Evolutionary conservation across 2,329 filamentous ascomycete genomes (phyloP).

Genomic region (Macrophomina pseudophaseolina): DNA sequence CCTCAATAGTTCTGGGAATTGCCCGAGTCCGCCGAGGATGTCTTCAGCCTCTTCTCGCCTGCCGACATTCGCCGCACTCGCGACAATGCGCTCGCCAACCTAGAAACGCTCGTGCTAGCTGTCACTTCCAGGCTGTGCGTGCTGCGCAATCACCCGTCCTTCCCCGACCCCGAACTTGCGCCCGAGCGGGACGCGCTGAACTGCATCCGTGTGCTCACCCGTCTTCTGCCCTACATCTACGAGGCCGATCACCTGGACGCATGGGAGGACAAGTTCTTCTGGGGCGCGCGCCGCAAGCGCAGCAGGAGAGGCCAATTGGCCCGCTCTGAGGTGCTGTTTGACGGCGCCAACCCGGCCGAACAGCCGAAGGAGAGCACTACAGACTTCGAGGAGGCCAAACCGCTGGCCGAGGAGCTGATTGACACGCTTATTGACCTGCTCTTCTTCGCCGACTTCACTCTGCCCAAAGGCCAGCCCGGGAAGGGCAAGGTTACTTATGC

Average conservation of each 20-base stretch:
- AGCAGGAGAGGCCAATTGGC: conserved; percentile 51
- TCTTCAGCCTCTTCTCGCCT: conserved; percentile 93
- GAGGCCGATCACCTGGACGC: conserved; percentile 79
- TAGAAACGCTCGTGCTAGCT: conserved; percentile 86
- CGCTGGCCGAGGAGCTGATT: conserved; percentile 88
- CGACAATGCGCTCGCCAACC: conserved; percentile 82
- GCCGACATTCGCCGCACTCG: conserved; percentile 79
- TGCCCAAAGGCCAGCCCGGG: conserved; percentile 72
- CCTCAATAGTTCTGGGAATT: conserved; percentile 86
- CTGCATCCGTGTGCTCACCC: conserved; percentile 88
- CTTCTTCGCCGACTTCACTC: conserved; percentile 89
- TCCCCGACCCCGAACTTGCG: conserved; percentile 84
- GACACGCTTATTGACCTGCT: conserved; percentile 87
- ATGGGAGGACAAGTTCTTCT: conserved; percentile 96
- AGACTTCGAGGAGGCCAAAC: conserved; percentile 81
- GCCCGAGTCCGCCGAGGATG: conserved; percentile 91
- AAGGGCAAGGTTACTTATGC: conserved; percentile 86
- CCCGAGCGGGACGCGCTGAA: conserved; percentile 89
- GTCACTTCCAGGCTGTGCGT: conserved; percentile 82
- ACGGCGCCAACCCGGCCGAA: conserved; percentile 68
- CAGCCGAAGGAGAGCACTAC: conserved; percentile 53
- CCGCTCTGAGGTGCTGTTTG: conserved; percentile 77
- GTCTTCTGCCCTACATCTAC: conserved; percentile 88
- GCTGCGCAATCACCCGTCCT: conserved; percentile 86
- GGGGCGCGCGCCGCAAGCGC: conserved; percentile 73